Conservation (phyloP, 805 yeast genomes). For the Isabelozyma heimii region DNA sequence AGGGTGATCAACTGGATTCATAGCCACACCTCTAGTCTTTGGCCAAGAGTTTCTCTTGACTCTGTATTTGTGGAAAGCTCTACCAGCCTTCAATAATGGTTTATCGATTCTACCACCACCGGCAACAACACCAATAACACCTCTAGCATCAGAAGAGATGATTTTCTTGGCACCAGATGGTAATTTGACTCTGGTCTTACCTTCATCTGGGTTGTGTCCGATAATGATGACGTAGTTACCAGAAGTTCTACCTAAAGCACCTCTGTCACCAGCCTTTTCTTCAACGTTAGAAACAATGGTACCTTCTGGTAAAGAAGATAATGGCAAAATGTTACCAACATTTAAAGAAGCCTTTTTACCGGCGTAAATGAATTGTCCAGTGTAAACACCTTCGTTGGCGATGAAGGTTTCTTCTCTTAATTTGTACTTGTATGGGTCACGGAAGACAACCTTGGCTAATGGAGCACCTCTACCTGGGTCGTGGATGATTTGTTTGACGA, state of each 20-base stretch:
- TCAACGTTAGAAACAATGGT: slow-evolving; percentile 97
- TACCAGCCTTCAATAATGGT: slow-evolving; percentile 99
- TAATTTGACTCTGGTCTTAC: slow-evolving; percentile 98
- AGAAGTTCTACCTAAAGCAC: slow-evolving; percentile 99
- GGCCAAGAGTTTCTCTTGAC: slow-evolving; percentile 99
- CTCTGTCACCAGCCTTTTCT: slow-evolving; percentile 99
- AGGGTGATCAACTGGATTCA: slow-evolving; percentile 99
- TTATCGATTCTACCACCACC: slow-evolving; percentile 99
- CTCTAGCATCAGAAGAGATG: slow-evolving; percentile 94
- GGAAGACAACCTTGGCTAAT: slow-evolving; percentile 97
- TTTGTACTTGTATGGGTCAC: slow-evolving; percentile 99
- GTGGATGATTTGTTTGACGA: slow-evolving; percentile 97
- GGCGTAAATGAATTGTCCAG: slow-evolving; percentile 98
- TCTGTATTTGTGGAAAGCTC: slow-evolving; percentile 99
- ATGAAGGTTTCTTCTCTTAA: slow-evolving; percentile 97
- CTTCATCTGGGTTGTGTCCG: slow-evolving; percentile 99
- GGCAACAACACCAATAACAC: slow-evolving; percentile 99
- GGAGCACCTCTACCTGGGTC: slow-evolving; percentile 99
- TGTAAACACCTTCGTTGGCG: slow-evolving; percentile 99
- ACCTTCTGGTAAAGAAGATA: slow-evolving; percentile 98
- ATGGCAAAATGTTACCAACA: slow-evolving; percentile 96
- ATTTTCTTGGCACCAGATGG: slow-evolving; percentile 99
- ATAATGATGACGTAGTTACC: slow-evolving; percentile 99
- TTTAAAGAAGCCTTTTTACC: slow-evolving; percentile 98
- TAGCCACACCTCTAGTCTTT: slow-evolving; percentile 99